phyloP scores from a whole-genome alignment of 305 asterid species.

The Solanum hybrid region DNA sequence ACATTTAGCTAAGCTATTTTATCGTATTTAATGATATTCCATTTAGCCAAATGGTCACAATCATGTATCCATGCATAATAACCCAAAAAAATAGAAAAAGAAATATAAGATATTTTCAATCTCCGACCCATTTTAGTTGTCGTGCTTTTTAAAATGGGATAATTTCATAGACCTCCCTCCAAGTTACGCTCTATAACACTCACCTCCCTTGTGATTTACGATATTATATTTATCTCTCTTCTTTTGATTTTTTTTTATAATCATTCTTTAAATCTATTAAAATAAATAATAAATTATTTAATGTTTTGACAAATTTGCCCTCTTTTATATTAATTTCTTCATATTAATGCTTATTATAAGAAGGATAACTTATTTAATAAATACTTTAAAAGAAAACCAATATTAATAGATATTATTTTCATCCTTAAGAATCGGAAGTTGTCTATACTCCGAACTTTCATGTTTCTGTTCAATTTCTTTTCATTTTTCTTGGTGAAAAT shows the following conservation, averaged over 20 bases:
- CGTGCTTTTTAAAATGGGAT: background rate
- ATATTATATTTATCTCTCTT: too few relatives aligned
- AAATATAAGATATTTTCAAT: background rate
- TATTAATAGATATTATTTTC: too few relatives aligned
- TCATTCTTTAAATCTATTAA: background rate
- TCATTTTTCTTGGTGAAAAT: too few relatives aligned
- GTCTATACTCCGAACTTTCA: background rate
- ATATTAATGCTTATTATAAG: background rate
- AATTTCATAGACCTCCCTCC: background rate
- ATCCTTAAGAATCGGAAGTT: too few relatives aligned
- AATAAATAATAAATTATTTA: too few relatives aligned
- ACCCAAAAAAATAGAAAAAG: background rate
- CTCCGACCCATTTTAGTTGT: background rate
- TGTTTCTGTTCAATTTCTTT: background rate
- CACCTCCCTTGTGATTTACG: background rate
- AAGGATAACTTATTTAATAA: too few relatives aligned
- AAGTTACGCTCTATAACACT: background rate
- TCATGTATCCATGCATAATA: background rate
- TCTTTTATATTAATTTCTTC: background rate
- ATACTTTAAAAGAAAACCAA: too few relatives aligned
- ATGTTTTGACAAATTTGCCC: background rate
- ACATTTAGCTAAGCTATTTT: background rate
- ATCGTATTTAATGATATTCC: background rate
- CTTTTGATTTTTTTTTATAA: too few relatives aligned
- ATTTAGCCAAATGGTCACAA: background rate